Evolutionary conservation across 306 rosid genomes (phyloP).

Genomic region (Pueraria montana): DNA sequence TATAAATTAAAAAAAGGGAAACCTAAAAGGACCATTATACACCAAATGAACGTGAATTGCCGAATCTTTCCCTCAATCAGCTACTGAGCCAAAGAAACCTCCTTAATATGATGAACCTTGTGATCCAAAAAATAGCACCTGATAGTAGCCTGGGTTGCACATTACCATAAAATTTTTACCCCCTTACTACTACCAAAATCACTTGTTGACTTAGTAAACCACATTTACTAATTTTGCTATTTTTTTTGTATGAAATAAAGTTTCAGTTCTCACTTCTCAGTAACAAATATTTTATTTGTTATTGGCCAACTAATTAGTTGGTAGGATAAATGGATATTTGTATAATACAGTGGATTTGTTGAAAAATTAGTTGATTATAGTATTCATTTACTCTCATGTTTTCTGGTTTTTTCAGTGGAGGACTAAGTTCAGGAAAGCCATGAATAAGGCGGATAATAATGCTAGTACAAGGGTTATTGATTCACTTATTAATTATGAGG

Average conservation of each 20-base stretch:
- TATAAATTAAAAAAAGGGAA: background rate
- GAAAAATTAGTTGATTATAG: constrained; percentile 19
- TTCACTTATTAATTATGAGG: constrained; percentile 98
- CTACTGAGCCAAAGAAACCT: background rate
- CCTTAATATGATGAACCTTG: background rate
- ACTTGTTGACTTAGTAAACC: constrained; percentile 28
- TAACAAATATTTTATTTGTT: constrained; percentile 19
- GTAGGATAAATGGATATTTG: constrained; percentile 30
- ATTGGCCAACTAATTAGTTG: constrained; percentile 26
- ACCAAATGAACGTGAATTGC: background rate
- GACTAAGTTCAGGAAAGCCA: constrained; percentile 93
- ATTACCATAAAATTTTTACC: background rate
- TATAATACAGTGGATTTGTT: constrained; percentile 29
- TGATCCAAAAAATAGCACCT: constrained; percentile 12
- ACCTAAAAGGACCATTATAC: background rate
- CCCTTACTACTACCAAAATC: background rate
- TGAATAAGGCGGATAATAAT: constrained; percentile 98
- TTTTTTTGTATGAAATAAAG: background rate
- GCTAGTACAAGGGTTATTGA: constrained; percentile 89
- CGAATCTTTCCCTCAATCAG: constrained; percentile 24
- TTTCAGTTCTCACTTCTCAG: constrained; percentile 44
- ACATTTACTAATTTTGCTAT: constrained; percentile 7
- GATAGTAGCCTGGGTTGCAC: background rate
- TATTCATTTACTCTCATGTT: constrained; percentile 28
- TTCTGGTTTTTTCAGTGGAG: constrained; percentile 85